Conservation (phyloP, 345 rosid genomes). For the Hypericum perforatum region DNA sequence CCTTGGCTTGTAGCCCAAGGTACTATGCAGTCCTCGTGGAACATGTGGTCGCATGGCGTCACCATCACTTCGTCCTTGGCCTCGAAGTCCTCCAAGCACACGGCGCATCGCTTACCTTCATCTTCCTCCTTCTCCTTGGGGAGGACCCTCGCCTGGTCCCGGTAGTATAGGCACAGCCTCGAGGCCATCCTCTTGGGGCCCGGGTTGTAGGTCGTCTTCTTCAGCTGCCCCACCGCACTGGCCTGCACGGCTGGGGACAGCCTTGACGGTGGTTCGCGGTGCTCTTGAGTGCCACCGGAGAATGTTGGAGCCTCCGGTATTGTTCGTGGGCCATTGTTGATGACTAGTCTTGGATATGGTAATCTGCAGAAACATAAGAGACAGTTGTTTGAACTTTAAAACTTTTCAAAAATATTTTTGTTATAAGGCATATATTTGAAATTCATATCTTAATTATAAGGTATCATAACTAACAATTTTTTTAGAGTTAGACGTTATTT, state of each 20-base stretch:
- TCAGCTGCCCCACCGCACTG: slow-evolving; percentile 34
- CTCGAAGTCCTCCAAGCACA: slow-evolving; percentile 84
- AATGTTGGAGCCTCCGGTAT: too few relatives aligned
- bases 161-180: slow-evolving; percentile 44
- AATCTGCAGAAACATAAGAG: too few relatives aligned
- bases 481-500: too few relatives aligned
- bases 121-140: slow-evolving; percentile 26
- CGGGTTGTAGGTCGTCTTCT: slow-evolving; percentile 51
- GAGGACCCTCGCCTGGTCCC: slow-evolving; percentile 20
- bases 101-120: slow-evolving; percentile 45
- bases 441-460: too few relatives aligned
- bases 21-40: slow-evolving; percentile 71
- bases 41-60: slow-evolving; percentile 83
- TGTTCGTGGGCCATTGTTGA: too few relatives aligned
- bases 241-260: slow-evolving; percentile 25
- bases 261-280: slow-evolving; percentile 8
- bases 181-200: slow-evolving; percentile 31
- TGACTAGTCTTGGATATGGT: too few relatives aligned
- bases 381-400: too few relatives aligned
- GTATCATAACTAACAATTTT: too few relatives aligned
- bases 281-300: too few relatives aligned
- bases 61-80: slow-evolving; percentile 48
- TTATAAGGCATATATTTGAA: too few relatives aligned
- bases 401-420: too few relatives aligned
- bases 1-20: slow-evolving; percentile 61